These are phyloP conservation scores for Aureobasidium lini DNA, from an alignment of 2,329 filamentous ascomycete genomes.

Conservation along the genomic window DNA sequence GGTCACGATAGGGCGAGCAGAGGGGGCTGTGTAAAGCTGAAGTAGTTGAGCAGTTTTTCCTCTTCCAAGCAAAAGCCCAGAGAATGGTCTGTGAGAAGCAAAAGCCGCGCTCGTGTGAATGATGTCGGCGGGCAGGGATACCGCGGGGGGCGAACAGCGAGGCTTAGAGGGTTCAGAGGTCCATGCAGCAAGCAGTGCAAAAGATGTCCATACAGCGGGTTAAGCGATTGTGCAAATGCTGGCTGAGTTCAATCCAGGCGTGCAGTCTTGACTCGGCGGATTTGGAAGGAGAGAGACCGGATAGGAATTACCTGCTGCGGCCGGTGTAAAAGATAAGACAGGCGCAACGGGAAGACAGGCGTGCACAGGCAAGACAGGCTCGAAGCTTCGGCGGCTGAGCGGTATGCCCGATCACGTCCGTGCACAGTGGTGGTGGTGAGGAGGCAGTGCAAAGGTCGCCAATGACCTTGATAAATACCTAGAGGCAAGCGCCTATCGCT, in stretches of 20 bases:
- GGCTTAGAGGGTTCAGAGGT: background rate
- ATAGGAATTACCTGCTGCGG: background rate
- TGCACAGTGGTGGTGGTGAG: background rate
- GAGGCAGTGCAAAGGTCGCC: background rate
- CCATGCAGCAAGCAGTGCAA: background rate
- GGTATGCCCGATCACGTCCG: background rate
- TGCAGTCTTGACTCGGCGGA: background rate
- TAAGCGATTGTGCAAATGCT: no score
- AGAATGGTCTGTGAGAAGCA: background rate
- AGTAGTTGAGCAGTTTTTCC: no score
- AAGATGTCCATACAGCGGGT: no score
- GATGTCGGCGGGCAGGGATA: background rate
- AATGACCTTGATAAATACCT: background rate
- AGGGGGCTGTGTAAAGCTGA: no score
- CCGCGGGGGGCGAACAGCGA: background rate
- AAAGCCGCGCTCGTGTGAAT: background rate
- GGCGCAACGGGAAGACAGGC: background rate
- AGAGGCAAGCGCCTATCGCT: no score
- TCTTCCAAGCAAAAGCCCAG: conserved; percentile 3
- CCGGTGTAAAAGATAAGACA: background rate
- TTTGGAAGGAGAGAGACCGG: background rate
- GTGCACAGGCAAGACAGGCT: background rate
- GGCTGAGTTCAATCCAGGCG: no score
- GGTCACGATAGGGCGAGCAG: no score
- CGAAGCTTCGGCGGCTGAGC: conserved; percentile 3